Evolutionary conservation across 1,284 basidiomycete species (phyloP), one percentile per base, ranked within the genome.

Genomic region (Malassezia pachydermatis): DNA sequence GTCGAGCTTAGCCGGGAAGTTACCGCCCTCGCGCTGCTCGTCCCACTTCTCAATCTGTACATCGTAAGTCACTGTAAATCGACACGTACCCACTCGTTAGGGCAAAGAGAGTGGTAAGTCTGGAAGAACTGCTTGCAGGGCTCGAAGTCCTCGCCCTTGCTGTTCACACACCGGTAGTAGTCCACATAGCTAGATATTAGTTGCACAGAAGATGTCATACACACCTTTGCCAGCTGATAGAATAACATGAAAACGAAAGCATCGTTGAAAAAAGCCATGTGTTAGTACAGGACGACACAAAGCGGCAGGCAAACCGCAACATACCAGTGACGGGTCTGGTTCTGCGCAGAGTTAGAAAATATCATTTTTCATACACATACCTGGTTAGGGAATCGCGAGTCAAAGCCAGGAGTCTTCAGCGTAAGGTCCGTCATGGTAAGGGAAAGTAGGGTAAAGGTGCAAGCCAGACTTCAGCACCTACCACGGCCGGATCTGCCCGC

Each of bases 61-160:
- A 34, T 14, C 23, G 41, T 45, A 4, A 47, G 35, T 29, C 9
- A 11, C 22, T 30, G 8, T 10, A 4, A 13, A 16, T 17, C 11
- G 9, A 41, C 48, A 69, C 66, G 58, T 47, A 69, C 66, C 66
- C 67, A 70, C 48, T 67, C 67, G 54, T 70, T 96, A 58, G 94
- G 94, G 78, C 94, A 99, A 58, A 98, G 81, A 45, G 90, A 89
- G 78, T 88, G 80, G 80, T 88, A 99, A 29, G 88, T 86, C 73
- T 83, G 82, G 78, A 85, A 88, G 83, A 99, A 99, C 77, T 95
- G 89, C 78, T 92, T 89, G 84, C 94, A 98, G 8, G 94, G 89
- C 19, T 84, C 82, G 73, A 84, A 96, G 55, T 98, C 94, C 69
- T 98, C 92, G 60, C 94, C 94, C 78, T 95, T 96, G 65, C 88